Evolutionary conservation across 345 rosid genomes (phyloP).

Genomic region (Citrus medica): DNA sequence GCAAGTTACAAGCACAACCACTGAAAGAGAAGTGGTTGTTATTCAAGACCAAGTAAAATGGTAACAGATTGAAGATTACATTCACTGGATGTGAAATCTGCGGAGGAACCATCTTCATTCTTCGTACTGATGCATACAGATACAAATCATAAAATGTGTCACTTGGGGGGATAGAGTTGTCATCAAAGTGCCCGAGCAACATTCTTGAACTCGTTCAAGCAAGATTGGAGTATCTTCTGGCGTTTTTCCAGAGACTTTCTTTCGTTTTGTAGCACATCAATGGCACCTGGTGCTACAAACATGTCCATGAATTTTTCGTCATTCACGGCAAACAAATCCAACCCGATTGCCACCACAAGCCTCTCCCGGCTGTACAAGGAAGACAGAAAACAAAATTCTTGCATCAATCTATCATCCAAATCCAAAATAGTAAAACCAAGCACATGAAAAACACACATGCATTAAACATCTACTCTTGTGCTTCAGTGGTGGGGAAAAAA

Average conservation of each 20-base stretch:
- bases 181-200: constrained; percentile 68
- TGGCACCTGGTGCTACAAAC: constrained; percentile 91
- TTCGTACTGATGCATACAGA: not conserved
- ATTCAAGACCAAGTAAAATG: not conserved
- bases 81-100: constrained; percentile 26
- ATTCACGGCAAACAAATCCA: constrained; percentile 83
- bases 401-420: not conserved
- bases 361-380: constrained; percentile 56
- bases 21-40: not conserved
- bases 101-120: not conserved
- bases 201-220: constrained; percentile 80
- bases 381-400: not conserved
- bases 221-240: constrained; percentile 78
- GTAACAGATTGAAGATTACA: not conserved
- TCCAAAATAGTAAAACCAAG: not conserved
- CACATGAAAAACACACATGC: not conserved
- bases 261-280: constrained; percentile 68
- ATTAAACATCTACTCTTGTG: not conserved
- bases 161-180: not conserved
- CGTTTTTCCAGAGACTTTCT: constrained; percentile 78
- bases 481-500: not conserved
- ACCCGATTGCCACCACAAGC: constrained; percentile 74
- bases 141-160: constrained; percentile 1
- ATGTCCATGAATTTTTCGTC: constrained; percentile 95
- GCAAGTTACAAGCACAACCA: not conserved